A percentile compares a stretch with the other conserved stretches of the same genome.
These are phyloP conservation scores for Hymenoscyphus occultus DNA, from an alignment of 2,329 filamentous ascomycete genomes.

Conservation along the genomic window DNA sequence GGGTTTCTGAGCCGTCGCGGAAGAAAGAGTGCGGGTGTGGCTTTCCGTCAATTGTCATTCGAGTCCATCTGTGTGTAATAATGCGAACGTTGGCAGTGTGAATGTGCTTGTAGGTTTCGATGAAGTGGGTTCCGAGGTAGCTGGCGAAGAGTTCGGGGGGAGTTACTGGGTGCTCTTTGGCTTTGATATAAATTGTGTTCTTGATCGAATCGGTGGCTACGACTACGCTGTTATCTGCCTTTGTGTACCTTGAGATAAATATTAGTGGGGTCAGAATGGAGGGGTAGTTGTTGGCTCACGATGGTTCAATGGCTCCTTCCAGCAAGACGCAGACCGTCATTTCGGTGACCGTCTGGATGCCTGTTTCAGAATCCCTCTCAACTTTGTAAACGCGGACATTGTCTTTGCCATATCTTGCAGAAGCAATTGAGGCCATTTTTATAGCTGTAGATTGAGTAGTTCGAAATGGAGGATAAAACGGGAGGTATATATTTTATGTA, in stretches of 20 bases:
- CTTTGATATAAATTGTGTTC: constrained; percentile 93
- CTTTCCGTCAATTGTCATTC: constrained; percentile 81
- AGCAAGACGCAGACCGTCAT: constrained; percentile 93
- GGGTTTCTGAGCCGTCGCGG: constrained; percentile 84
- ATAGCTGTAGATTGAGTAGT: not conserved
- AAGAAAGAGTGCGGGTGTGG: constrained; percentile 94
- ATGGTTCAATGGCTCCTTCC: constrained; percentile 85
- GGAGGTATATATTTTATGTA: not conserved
- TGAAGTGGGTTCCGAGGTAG: constrained; percentile 82
- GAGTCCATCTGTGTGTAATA: constrained; percentile 84
- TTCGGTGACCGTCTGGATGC: constrained; percentile 82
- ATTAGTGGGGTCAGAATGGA: constrained; percentile 9
- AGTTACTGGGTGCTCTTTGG: constrained; percentile 87
- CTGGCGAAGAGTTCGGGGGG: constrained; percentile 90
- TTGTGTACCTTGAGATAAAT: constrained; percentile 68
- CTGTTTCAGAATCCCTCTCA: constrained; percentile 71
- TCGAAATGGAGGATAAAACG: not conserved
- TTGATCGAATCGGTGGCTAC: constrained; percentile 98
- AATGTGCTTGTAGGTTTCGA: constrained; percentile 86
- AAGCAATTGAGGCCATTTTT: constrained; percentile 54
- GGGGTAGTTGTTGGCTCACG: constrained; percentile 48
- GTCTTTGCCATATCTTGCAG: constrained; percentile 87
- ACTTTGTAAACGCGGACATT: constrained; percentile 98
- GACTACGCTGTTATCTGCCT: constrained; percentile 89
- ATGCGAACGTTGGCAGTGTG: constrained; percentile 78